Conservation (phyloP, 225 moss, liverwort and hornwort species). For the Rhytidiadelphus loreus region DNA sequence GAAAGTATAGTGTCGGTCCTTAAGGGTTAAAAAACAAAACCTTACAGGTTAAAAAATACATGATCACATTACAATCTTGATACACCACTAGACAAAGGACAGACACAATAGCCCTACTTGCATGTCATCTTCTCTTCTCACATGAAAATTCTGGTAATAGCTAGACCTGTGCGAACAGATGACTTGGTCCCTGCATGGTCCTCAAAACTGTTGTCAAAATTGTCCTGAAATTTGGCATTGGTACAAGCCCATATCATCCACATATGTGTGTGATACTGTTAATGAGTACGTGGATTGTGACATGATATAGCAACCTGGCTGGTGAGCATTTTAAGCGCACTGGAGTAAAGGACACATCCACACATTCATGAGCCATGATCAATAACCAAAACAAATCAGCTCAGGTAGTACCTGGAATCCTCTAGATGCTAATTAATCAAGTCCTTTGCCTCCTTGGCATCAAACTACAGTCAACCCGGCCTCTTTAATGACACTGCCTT, state of each 20-base stretch:
- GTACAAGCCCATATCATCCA: slow-evolving; percentile 24
- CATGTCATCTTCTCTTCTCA: neutral
- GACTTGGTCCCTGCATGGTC: slow-evolving; percentile 15
- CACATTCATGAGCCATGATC: neutral
- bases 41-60: neutral
- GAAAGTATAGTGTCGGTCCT: too few relatives aligned
- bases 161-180: neutral
- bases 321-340: neutral
- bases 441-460: neutral
- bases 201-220: slow-evolving; percentile 7
- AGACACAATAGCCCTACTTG: neutral
- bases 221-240: neutral
- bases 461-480: neutral
- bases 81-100: neutral
- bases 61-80: neutral
- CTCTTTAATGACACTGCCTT: neutral
- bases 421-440: neutral
- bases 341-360: slow-evolving; percentile 3
- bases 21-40: too few relatives aligned
- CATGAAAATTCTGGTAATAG: neutral
- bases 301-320: neutral
- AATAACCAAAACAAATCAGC: neutral
- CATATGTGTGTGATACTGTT: slow-evolving; percentile 26
- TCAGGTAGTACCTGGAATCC: neutral
- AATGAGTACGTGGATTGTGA: slow-evolving; percentile 15